Base-by-base conservation (phyloP, 1,284 basidiomycete genomes). In the Naganishia sp. region DNA sequence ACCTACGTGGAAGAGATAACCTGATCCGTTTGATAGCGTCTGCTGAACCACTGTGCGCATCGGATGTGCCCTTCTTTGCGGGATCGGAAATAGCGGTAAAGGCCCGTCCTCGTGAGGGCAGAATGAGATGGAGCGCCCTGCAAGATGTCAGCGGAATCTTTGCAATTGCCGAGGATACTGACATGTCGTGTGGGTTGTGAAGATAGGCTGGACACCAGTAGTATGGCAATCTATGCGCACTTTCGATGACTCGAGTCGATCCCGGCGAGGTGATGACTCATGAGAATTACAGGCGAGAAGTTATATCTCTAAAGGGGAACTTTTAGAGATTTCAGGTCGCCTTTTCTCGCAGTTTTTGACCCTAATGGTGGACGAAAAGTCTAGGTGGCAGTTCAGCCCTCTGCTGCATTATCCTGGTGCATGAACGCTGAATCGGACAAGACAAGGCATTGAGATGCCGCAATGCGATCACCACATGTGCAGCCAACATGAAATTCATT, bases 1-100 rank as follows among this genome's bases (percentile, higher is more conserved):
- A 46, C 65, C 13, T 21, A 66, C 65, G 6, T 7, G 65, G 57
- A 42, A 66, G 42, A 18, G 58, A 42, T 6, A 66, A 41, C 52
- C 41, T 66, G 65, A 66, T 61, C 42, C 58, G 41, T 43, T 66
- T 66, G 18, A 62, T 45, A 6, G 50, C 25, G 31, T 55, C 61
- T 28, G 42, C 21, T 3, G 35, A 23, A 6, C 21, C 61, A 21
- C 21, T 11, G 13, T 58, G 43, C 6, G 9, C 43, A 28, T 39
- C 35, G 6, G 10, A 23, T 15, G 47, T 23, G 47, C 46, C 32
- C 5, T 18, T 18, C 28, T 61, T 51, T n/a, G 47, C 18, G 15
- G 58, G 58, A 49, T 31, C 39, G 21, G 58, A 35, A 47, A 61
- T 51, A 3, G 58, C 35, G 6, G 47, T 61, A 23, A 61, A 61